phyloP scores from a whole-genome alignment of 371 early-diverging fungal species.

The Umbelopsis sp. region DNA sequence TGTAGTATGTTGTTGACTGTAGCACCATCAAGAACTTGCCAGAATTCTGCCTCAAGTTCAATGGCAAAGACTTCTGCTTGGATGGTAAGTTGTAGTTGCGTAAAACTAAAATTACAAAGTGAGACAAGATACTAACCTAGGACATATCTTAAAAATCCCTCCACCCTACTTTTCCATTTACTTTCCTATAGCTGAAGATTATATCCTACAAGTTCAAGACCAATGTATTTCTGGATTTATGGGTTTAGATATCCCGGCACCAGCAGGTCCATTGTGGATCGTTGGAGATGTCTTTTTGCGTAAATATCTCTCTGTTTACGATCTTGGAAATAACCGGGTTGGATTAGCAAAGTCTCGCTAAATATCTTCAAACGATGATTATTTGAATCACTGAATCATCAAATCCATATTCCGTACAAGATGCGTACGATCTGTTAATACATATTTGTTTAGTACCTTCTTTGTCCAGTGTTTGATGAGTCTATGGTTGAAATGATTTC shows the following conservation, averaged over 20 bases:
- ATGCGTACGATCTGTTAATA: too few relatives aligned
- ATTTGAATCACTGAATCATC: background rate
- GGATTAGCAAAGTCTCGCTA: constrained; percentile 57
- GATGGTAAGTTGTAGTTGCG: background rate
- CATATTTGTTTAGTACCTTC: too few relatives aligned
- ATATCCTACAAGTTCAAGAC: constrained; percentile 79
- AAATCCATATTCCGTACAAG: too few relatives aligned
- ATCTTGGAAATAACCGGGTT: constrained; percentile 83
- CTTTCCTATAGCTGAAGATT: constrained; percentile 54
- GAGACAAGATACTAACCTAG: too few relatives aligned
- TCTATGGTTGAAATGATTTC: too few relatives aligned
- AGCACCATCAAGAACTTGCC: constrained; percentile 66
- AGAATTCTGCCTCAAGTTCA: constrained; percentile 76
- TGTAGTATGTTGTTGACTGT: constrained; percentile 87
- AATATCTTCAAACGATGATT: background rate
- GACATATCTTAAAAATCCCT: too few relatives aligned
- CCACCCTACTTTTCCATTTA: too few relatives aligned
- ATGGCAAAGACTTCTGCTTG: constrained; percentile 64
- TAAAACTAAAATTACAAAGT: too few relatives aligned
- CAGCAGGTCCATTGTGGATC: constrained; percentile 55
- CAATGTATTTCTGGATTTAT: constrained; percentile 91
- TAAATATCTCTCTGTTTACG: constrained; percentile 87
- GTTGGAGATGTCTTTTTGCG: constrained; percentile 93
- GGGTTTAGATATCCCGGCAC: constrained; percentile 83
- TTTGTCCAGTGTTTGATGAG: too few relatives aligned